Percentiles rank a stretch among this genome's conserved stretches.
Conservation (phyloP, 371 early-diverging fungal species). For the Mortierella sp. region DNA sequence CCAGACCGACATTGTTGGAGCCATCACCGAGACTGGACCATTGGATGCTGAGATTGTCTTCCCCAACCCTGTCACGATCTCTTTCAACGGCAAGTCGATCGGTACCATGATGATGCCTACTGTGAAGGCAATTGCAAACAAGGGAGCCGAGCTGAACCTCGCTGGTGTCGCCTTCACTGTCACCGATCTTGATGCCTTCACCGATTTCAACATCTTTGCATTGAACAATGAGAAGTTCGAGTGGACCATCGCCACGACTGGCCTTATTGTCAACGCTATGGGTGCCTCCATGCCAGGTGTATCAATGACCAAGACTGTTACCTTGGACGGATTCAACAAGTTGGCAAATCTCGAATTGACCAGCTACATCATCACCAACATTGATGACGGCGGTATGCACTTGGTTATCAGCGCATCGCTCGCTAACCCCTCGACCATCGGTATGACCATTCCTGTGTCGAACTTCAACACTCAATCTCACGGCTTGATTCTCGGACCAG, state of each 20-base stretch:
- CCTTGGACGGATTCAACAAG: slow-evolving; percentile 61
- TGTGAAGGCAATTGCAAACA: slow-evolving; percentile 49
- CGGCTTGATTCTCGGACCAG: slow-evolving; percentile 40
- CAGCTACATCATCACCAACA: slow-evolving; percentile 23
- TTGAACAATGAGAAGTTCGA: slow-evolving; percentile 63
- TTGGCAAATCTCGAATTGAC: slow-evolving; percentile 16
- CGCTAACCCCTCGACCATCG: slow-evolving; percentile 53
- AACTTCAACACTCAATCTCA: slow-evolving; percentile 31
- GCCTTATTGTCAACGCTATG: slow-evolving; percentile 63
- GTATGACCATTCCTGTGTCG: slow-evolving; percentile 44
- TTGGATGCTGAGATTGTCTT: slow-evolving; percentile 67
- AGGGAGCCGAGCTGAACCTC: slow-evolving; percentile 63
- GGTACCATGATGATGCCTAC: slow-evolving; percentile 64
- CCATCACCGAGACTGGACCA: slow-evolving; percentile 67
- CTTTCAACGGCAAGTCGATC: slow-evolving; percentile 58
- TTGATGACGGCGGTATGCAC: slow-evolving; percentile 41
- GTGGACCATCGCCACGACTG: slow-evolving; percentile 63
- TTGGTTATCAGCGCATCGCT: slow-evolving; percentile 37
- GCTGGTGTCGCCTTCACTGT: slow-evolving; percentile 57
- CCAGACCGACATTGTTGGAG: slow-evolving; percentile 61
- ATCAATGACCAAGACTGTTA: slow-evolving; percentile 63
- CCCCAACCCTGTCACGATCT: slow-evolving; percentile 62
- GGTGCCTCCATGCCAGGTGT: slow-evolving; percentile 65
- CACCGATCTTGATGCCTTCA: slow-evolving; percentile 58
- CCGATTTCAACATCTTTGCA: slow-evolving; percentile 60